A percentile compares a stretch with the other conserved stretches of the same genome.
Evolutionary conservation across 2,329 filamentous ascomycete species (phyloP).

Genomic region (Penicillium sp.): DNA sequence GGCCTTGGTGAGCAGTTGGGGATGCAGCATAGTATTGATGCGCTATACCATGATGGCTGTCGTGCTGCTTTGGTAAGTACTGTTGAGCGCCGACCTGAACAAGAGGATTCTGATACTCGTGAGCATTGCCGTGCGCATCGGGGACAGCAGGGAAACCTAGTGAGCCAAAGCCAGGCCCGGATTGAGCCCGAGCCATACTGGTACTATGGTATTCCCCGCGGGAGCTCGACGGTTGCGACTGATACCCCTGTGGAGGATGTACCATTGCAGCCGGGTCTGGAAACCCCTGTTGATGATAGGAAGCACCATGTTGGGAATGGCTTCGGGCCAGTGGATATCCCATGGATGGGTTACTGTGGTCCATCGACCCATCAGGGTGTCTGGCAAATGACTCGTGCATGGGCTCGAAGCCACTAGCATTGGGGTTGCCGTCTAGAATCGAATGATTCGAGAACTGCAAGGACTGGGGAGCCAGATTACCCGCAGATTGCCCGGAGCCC

Average conservation of each 20-base stretch:
- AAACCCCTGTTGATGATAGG: background rate
- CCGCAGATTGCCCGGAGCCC: background rate
- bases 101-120: slow-evolving; percentile 13
- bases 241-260: background rate
- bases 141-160: background rate
- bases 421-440: background rate
- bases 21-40: background rate
- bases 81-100: slow-evolving; percentile 8
- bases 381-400: background rate
- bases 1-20: background rate
- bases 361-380: background rate
- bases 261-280: background rate
- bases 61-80: slow-evolving; percentile 10
- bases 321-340: slow-evolving; percentile 6
- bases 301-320: slow-evolving; percentile 9
- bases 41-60: background rate
- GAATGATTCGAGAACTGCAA: slow-evolving; percentile 5
- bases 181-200: slow-evolving; percentile 8
- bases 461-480: background rate
- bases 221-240: slow-evolving; percentile 3
- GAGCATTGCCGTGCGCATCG: background rate
- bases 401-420: background rate
- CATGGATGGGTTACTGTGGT: background rate
- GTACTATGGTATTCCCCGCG: slow-evolving; percentile 12
- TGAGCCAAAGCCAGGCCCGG: slow-evolving; percentile 1